Base-by-base conservation (phyloP, 2,329 filamentous ascomycete genomes). In the Leptographium lundbergii region DNA sequence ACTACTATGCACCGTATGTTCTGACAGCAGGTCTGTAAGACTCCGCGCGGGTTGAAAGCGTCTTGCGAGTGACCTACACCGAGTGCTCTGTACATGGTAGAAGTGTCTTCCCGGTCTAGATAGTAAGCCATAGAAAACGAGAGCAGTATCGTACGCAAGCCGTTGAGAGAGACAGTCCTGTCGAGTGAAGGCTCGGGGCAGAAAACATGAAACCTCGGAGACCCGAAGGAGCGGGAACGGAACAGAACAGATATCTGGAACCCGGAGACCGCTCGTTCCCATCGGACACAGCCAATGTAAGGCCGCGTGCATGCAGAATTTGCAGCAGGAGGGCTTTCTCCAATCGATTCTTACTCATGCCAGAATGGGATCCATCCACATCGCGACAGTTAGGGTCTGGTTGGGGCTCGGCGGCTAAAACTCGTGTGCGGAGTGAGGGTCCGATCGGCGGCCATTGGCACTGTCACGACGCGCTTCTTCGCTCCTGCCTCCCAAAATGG, bases 331-430 rank as follows among this genome's bases (percentile, higher is more conserved):
- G 13, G n/a, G 13, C 22, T 10, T 10, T 11, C 14, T 34, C 53
- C 22, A 54, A 27, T 25, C 4, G 53, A 10, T 11, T 42, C 27
- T 19, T 9, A 47, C 39, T 4, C 29, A 48, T 29, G 13, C 22
- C 60, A 57, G 17, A 52, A 27, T 24, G 19, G 24, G 58, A 53
- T 34, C 61, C 60, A 61, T 55, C 58, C 56, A 61, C 48, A 51
- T 54, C 58, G 60, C 58, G 58, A 58, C 58, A 58, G 57, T 17
- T 57, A 56, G 51, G 27, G 56, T 58, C 47, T 19, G 50, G 39
- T 57, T 57, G 58, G 57, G 60, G 48, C 57, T 58, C 52, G 57
- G 59, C 61, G 60, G 60, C 58, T 63, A 63, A 59, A 59, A 59
- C 5, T 47, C 42, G 25, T 55, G 56, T 47, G 54, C 59, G 59